Base-by-base conservation (phyloP, 768 basidiomycete genomes). In the Agaricus blazei region DNA sequence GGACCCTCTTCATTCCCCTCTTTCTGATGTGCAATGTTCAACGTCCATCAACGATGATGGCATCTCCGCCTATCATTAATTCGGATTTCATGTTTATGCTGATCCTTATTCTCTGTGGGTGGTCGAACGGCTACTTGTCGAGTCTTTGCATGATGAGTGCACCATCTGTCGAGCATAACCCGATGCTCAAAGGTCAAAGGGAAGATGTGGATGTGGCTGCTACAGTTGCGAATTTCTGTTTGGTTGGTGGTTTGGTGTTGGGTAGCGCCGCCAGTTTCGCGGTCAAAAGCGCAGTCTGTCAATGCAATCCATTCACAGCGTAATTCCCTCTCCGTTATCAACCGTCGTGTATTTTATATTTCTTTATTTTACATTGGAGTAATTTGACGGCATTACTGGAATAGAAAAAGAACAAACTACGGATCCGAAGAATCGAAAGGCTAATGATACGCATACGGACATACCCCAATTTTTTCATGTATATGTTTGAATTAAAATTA, bases 1-100 rank as follows among this genome's bases (percentile, higher is more conserved):
- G 94, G 52, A 88, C 85, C 1, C 63, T 93, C 34, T 95, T 96
- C 71, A 81, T 97, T 47, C 92, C 92, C 29, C 63, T 94, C 41
- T 87, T 96, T 69, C 77, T 96, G n/a, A 75, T 87, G 70, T 96
- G 93, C 77, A 97, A 97, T 65, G 70, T 95, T 41, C 82, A 85
- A 59, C 80, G 76, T 43, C 72, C 75, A 29, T 60, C 64, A 40
- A 60, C 70, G 1, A 54, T 64, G 29, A 55, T 67, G 4, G 63
- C 66, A 7, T 61, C 71, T 8, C 54, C 65, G 6, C 79, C 85
- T 2, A 60, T 87, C 58, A 85, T 95, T 73, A 84, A 73, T 68
- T 93, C 91, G 2, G 93, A 96, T 64, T 48, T 81, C 37, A 47
- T 85, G 9, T 96, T 84, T 73, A 84, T 95, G 81, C 31, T 81